phyloP scores from a whole-genome alignment of 345 rosid species.

The Eucalyptus camaldulensis region DNA sequence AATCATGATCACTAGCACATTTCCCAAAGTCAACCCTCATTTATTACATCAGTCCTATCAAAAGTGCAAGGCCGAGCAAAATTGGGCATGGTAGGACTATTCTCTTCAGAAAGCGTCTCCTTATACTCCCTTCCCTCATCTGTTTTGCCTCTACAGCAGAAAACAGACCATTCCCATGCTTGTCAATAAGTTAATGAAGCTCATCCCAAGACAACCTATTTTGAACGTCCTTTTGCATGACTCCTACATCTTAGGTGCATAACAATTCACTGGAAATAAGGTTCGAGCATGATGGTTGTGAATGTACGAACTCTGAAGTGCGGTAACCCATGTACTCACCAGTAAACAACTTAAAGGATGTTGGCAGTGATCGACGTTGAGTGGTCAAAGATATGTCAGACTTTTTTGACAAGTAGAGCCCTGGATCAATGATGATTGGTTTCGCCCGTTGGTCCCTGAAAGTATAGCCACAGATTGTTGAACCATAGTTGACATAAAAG shows the following conservation, averaged over 20 bases:
- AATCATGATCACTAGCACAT: not conserved
- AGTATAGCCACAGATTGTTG: not conserved
- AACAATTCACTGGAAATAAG: not conserved
- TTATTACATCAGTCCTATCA: not conserved
- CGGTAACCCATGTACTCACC: conserved; percentile 20
- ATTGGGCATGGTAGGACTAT: not conserved
- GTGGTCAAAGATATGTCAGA: conserved; percentile 70
- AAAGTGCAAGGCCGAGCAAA: not conserved
- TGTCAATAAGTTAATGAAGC: not conserved
- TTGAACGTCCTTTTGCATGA: not conserved
- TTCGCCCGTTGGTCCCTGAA: conserved; percentile 73
- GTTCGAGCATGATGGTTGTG: not conserved
- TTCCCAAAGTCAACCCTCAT: not conserved
- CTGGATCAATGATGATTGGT: conserved; percentile 87
- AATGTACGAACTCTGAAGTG: not conserved
- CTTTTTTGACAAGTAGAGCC: conserved; percentile 72
- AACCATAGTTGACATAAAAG: not conserved
- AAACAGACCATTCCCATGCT: not conserved
- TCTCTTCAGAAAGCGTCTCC: not conserved
- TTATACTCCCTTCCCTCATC: not conserved
- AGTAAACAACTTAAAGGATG: conserved; percentile 80
- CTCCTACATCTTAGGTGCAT: not conserved
- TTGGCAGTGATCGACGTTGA: conserved; percentile 72
- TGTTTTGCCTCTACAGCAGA: not conserved
- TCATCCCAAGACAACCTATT: not conserved